Base-by-base conservation (phyloP, 2,329 filamentous ascomycete species). In the Fusarium transvaalense region DNA sequence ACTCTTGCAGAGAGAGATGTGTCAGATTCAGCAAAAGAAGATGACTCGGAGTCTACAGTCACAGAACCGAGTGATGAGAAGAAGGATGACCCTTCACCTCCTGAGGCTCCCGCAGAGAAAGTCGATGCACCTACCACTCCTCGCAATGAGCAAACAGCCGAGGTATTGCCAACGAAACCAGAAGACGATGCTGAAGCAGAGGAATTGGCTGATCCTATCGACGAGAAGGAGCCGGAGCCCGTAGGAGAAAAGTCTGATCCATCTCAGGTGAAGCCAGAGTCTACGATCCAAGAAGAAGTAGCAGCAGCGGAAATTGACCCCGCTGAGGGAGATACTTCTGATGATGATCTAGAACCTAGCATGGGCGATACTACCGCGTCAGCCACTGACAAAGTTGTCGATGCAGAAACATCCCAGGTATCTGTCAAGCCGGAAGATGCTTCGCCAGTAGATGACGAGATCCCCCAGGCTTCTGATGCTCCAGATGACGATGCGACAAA, bases 401-500 rank as follows among this genome's bases (percentile, higher is more conserved):
- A 68, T 31, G 47, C 23, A 47, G 66, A 71, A 25, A 38, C 37
- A 23, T n/a, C 32, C 27, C 52, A 59, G 15, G 42, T 65, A 12
- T 34, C 32, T 10, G 14, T 19, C 5, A 31, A 54, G 13, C 37
- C 23, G 23, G 52, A 35, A 25, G 52, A 58, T 37, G 46, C 56
- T 25, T 53, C 42, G 12, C 14, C 51, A 21, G n/a, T 15, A 23
- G 56, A 65, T n/a, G 15, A 37, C 29, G 61, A 64, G 21, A 32
- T 50, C 10, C 38, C 56, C 23, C 15, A 39, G 14, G 34, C 55
- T 38, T 43, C 56, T 10, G 52, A 59, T 34, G 23, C 43, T 21
- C 59, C 52, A 8, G 45, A 56, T 35, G 31, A 35, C 17, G 59
- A 57, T 19, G 58, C 64, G 53, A 32, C 46, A 23, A 67, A 66